Conservation (phyloP, 495 filamentous ascomycete genomes). For the Amorphotheca resinae region DNA sequence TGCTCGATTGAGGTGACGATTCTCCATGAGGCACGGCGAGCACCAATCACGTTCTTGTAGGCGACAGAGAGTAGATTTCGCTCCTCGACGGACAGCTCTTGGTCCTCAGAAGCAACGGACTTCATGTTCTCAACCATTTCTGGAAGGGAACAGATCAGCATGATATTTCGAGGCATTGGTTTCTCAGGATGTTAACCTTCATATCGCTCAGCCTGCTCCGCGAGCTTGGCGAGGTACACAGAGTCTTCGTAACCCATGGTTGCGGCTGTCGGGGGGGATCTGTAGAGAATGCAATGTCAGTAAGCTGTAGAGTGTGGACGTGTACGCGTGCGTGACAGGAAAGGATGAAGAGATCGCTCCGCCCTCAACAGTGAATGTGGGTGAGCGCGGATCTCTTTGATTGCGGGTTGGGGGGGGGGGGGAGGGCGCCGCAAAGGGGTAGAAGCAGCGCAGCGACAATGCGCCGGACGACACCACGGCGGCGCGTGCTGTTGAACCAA, state of each 20-base stretch:
- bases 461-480: not conserved
- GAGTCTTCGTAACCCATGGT: conserved; percentile 99
- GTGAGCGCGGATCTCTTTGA: not conserved
- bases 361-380: conserved; percentile 3
- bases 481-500: not conserved
- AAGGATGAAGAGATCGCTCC: not conserved
- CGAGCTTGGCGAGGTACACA: conserved; percentile 98
- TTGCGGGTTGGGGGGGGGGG: no score
- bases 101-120: conserved; percentile 89
- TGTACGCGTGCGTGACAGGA: no score
- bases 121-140: conserved; percentile 99
- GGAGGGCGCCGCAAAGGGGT: no score
- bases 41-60: conserved; percentile 99
- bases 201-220: conserved; percentile 99
- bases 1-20: conserved; percentile 99
- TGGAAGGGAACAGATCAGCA: conserved; percentile 30
- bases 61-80: conserved; percentile 97
- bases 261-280: conserved; percentile 23
- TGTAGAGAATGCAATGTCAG: conserved; percentile 3
- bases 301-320: not conserved
- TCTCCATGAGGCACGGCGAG: conserved; percentile 97
- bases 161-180: not conserved
- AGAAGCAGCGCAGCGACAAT: not conserved
- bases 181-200: conserved; percentile 59
- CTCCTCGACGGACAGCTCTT: conserved; percentile 97